phyloP scores from a whole-genome alignment of 176 grass and related monocot species.

The Echinochloa phyllopogon region DNA sequence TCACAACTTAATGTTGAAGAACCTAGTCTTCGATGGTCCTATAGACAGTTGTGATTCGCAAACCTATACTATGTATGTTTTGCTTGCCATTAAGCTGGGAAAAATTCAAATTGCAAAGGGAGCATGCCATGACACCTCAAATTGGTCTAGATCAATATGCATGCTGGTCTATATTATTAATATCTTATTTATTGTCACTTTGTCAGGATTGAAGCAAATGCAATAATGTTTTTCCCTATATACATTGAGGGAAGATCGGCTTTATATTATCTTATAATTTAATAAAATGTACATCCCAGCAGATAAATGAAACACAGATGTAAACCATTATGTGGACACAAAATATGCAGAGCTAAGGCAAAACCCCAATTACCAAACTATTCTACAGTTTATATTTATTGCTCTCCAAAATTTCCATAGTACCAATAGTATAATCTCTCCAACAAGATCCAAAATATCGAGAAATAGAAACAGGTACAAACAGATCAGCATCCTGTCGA shows the following conservation, averaged over 20 bases:
- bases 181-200: background rate
- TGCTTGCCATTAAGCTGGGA: background rate
- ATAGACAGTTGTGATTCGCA: background rate
- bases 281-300: background rate
- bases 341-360: background rate
- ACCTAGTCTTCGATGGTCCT: background rate
- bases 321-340: background rate
- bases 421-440: constrained; percentile 27
- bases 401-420: constrained; percentile 42
- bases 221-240: background rate
- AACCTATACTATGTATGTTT: background rate
- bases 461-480: constrained; percentile 21
- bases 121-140: background rate
- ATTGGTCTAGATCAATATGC: background rate
- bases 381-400: constrained; percentile 54
- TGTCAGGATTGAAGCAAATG: background rate
- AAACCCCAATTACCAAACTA: constrained; percentile 24
- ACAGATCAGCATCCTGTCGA: constrained; percentile 23
- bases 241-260: background rate
- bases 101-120: constrained; percentile 21
- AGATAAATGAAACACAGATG: background rate
- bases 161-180: background rate
- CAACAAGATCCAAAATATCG: constrained; percentile 26
- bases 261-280: constrained; percentile 1
- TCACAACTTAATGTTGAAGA: background rate